Percentiles rank a stretch among this genome's conserved stretches.
These are phyloP conservation scores for Pichia cabralensis DNA, from an alignment of 805 yeast genomes.

Conservation along the genomic window DNA sequence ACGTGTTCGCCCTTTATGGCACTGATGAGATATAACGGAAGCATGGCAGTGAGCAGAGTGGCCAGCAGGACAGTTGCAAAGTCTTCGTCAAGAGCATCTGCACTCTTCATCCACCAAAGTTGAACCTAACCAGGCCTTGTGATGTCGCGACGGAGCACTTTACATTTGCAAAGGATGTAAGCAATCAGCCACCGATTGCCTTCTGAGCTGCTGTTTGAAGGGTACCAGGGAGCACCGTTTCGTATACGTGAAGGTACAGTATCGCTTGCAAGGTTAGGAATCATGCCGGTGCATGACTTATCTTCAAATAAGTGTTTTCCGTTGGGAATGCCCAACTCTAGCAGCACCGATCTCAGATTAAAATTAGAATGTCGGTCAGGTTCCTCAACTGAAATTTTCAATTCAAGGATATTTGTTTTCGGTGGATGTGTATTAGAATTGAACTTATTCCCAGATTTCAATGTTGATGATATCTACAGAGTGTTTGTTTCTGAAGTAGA, in stretches of 20 bases:
- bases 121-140: no score
- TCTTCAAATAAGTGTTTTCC: conserved; percentile 52
- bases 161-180: no score
- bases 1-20: conserved; percentile 85
- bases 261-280: no score
- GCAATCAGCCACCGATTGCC: no score
- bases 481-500: conserved; percentile 23
- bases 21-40: conserved; percentile 83
- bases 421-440: conserved; percentile 64
- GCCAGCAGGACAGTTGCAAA: no score
- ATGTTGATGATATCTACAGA: conserved; percentile 29
- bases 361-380: conserved; percentile 60
- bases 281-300: no score
- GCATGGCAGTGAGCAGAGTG: no score
- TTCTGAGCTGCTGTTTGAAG: no score
- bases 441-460: conserved; percentile 30
- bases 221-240: background rate
- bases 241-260: background rate
- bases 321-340: conserved; percentile 43
- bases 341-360: conserved; percentile 39
- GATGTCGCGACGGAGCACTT: no score
- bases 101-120: no score
- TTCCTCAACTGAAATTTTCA: conserved; percentile 45
- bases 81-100: no score
- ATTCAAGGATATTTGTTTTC: conserved; percentile 51